Conservation (phyloP, 2,329 filamentous ascomycete species). For the Aspergillus brunneoviolaceus region DNA sequence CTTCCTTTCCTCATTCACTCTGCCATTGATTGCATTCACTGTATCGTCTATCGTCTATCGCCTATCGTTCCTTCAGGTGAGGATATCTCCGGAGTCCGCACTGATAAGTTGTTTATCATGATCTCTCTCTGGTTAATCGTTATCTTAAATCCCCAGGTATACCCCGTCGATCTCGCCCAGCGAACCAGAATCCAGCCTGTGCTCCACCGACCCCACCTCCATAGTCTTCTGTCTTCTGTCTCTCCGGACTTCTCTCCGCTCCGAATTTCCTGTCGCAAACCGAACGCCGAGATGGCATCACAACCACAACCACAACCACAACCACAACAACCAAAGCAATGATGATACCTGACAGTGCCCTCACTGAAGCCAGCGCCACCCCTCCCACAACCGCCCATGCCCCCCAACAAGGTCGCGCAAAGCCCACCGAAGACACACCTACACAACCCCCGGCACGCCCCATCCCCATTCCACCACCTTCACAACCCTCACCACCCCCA, state of each 20-base stretch:
- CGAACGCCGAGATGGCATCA: neutral
- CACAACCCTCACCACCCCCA: constrained; percentile 57
- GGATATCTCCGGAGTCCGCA: neutral
- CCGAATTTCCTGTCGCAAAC: neutral
- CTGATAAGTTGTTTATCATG: too few relatives aligned
- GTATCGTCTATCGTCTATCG: neutral
- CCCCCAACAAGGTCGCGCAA: constrained; percentile 23
- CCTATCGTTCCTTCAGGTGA: neutral
- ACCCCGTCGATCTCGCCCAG: neutral
- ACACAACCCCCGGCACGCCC: constrained; percentile 1
- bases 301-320: neutral
- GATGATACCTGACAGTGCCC: neutral
- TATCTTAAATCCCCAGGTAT: too few relatives aligned
- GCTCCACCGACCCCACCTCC: neutral
- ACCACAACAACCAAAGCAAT: neutral
- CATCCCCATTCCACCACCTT: neutral
- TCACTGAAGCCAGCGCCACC: constrained; percentile 34
- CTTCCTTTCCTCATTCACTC: neutral
- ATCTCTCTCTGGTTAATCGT: too few relatives aligned
- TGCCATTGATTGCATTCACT: neutral
- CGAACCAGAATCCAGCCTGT: neutral
- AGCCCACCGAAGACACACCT: constrained; percentile 12
- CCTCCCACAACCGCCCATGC: constrained; percentile 47
- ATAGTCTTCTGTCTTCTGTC: neutral
- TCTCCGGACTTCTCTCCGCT: neutral